Percentiles rank a stretch among this genome's conserved stretches.
phyloP scores from a whole-genome alignment of 352 stramenopile species.

The Phytophthora hybrid region DNA sequence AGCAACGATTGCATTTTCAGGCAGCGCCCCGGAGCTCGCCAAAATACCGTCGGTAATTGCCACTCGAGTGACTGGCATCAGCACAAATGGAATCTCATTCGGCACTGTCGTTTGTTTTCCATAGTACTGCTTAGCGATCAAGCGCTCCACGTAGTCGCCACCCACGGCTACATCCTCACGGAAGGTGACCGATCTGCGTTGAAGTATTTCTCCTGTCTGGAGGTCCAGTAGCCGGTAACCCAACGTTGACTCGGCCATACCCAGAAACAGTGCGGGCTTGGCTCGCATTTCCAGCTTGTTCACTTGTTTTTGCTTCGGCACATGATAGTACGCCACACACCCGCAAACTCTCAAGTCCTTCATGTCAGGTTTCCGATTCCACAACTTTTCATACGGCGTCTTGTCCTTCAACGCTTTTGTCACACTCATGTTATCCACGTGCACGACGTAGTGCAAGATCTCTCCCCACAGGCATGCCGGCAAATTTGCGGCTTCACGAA shows the following conservation, averaged over 20 bases:
- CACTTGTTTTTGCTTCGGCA: background rate
- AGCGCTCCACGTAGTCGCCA: too few species aligned
- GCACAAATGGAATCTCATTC: too few species aligned
- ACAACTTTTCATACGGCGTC: conserved; percentile 13
- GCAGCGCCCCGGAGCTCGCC: too few species aligned
- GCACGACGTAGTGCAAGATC: conserved; percentile 15
- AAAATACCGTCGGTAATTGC: too few species aligned
- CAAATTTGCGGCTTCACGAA: background rate
- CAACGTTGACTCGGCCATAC: background rate
- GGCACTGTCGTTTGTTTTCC: too few species aligned
- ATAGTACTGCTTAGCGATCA: too few species aligned
- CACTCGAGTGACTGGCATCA: too few species aligned
- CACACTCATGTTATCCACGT: too few species aligned
- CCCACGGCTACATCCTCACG: too few species aligned
- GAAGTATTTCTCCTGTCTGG: background rate
- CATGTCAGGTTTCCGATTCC: conserved; percentile 2
- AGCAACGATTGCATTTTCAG: too few species aligned
- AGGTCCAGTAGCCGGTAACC: conserved; percentile 15
- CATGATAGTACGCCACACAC: conserved; percentile 11
- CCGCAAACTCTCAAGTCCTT: conserved; percentile 12
- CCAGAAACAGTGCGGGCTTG: conserved; percentile 8
- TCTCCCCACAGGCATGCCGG: conserved; percentile 1
- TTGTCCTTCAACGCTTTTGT: conserved; percentile 5
- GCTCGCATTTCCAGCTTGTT: conserved; percentile 9
- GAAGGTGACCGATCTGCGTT: too few species aligned